phyloP scores from a whole-genome alignment of 495 filamentous ascomycete species.

The Rusavskia elegans region DNA sequence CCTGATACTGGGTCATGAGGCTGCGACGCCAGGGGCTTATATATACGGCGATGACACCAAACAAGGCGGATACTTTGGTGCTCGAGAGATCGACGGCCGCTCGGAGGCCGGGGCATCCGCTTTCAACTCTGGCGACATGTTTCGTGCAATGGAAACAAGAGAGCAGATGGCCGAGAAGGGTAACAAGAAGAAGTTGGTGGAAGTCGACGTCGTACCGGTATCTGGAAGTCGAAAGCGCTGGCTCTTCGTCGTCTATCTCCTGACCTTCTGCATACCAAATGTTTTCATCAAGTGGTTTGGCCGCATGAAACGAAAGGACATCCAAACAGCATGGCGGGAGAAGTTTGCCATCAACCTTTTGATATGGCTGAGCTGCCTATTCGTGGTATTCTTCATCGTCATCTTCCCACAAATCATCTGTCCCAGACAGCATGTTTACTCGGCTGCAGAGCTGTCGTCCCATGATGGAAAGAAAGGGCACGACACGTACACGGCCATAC shows the following conservation, averaged over 20 bases:
- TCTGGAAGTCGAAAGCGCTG: conserved; percentile 80
- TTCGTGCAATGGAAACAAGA: conserved; percentile 84
- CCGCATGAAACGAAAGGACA: conserved; percentile 80
- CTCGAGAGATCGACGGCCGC: conserved; percentile 63
- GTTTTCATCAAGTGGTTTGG: conserved; percentile 65
- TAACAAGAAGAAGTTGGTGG: conserved; percentile 75
- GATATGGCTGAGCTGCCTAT: conserved; percentile 77
- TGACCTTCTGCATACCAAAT: conserved; percentile 82
- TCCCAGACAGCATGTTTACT: conserved; percentile 79
- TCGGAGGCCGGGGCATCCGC: conserved; percentile 85
- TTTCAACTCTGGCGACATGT: conserved; percentile 88
- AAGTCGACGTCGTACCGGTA: conserved; percentile 69
- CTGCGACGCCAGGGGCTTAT: conserved; percentile 39
- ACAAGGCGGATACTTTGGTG: conserved; percentile 65
- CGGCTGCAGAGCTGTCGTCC: conserved; percentile 53
- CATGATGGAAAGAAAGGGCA: conserved; percentile 57
- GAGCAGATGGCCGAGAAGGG: conserved; percentile 92
- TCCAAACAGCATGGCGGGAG: conserved; percentile 90
- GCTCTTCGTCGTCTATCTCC: conserved; percentile 69
- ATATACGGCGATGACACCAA: conserved; percentile 58
- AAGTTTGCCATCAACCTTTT: conserved; percentile 97
- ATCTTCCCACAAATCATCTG: conserved; percentile 80
- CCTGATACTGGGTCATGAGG: conserved; percentile 39
- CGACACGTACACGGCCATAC: conserved; percentile 58
- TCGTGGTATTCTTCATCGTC: conserved; percentile 77